phyloP scores from a whole-genome alignment of 2,329 filamentous ascomycete genomes.

The Microsporum audouinii region DNA sequence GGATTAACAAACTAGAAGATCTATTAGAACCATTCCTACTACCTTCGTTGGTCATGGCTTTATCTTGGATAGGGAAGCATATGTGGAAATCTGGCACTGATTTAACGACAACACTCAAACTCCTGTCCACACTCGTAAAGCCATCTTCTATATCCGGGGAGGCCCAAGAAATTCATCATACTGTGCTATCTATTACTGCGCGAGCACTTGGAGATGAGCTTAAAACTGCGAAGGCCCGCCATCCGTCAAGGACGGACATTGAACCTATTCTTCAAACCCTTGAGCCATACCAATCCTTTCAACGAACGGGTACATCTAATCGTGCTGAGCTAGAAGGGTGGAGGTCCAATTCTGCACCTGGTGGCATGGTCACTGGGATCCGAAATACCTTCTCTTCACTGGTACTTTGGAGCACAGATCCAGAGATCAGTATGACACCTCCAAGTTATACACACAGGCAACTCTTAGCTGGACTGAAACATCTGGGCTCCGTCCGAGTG shows the following conservation, averaged over 20 bases:
- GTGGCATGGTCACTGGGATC: conserved; percentile 37
- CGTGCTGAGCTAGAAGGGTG: conserved; percentile 43
- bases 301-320: conserved; percentile 36
- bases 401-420: conserved; percentile 42
- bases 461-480: conserved; percentile 33
- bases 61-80: conserved; percentile 49
- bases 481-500: conserved; percentile 32
- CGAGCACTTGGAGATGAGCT: conserved; percentile 42
- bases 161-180: conserved; percentile 49
- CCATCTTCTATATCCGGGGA: conserved; percentile 48
- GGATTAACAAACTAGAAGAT: conserved; percentile 29
- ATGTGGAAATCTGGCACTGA: conserved; percentile 42
- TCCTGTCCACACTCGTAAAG: conserved; percentile 46
- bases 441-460: conserved; percentile 47
- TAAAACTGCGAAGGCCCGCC: conserved; percentile 38
- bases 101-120: conserved; percentile 42
- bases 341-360: conserved; percentile 37
- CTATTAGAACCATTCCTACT: conserved; percentile 53
- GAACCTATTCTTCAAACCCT: conserved; percentile 43
- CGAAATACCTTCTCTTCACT: conserved; percentile 42
- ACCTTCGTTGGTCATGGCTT: conserved; percentile 48
- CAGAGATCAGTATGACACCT: conserved; percentile 42
- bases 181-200: conserved; percentile 47
- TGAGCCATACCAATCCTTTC: conserved; percentile 41
- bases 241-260: conserved; percentile 42